These are phyloP conservation scores for Ajuga chamaepitys DNA, from an alignment of 257 asterid species.

Conservation along the genomic window DNA sequence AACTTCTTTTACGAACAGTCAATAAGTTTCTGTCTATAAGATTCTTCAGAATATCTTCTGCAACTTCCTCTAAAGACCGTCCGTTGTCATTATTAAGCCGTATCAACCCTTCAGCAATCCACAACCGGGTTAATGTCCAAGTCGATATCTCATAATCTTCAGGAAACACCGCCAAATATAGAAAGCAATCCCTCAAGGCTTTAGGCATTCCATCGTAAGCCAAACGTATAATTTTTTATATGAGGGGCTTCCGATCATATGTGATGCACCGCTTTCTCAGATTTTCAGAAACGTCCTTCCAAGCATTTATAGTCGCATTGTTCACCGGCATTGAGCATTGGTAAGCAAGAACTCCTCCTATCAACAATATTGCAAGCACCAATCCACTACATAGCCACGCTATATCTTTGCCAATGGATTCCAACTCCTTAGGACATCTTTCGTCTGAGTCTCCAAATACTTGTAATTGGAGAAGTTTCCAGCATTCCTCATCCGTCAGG, in stretches of 20 bases:
- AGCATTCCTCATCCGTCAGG: not conserved
- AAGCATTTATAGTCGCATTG: not conserved
- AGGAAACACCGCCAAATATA: not conserved
- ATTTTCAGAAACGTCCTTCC: not conserved
- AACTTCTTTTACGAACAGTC: not conserved
- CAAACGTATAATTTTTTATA: not conserved
- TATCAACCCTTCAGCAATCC: constrained; percentile 6
- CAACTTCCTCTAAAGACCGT: not conserved
- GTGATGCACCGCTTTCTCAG: not conserved
- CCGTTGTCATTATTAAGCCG: not conserved
- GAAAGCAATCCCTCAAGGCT: not conserved
- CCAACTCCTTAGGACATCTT: not conserved
- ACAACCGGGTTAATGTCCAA: not conserved
- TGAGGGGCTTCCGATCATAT: not conserved
- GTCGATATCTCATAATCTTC: not conserved
- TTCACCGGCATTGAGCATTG: not conserved
- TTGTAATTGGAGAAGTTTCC: constrained; percentile 31
- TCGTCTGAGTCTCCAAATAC: constrained; percentile 14
- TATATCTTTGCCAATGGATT: too few species aligned
- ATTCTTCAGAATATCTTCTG: constrained; percentile 14
- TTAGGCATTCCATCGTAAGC: not conserved
- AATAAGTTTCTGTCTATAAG: constrained; percentile 9
- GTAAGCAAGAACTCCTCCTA: not conserved
- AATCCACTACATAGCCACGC: not conserved
- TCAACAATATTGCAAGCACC: constrained; percentile 15